A percentile compares a stretch with the other conserved stretches of the same genome.
phyloP scores from a whole-genome alignment of 1,284 basidiomycete genomes.

The Wallemia mellicola region DNA sequence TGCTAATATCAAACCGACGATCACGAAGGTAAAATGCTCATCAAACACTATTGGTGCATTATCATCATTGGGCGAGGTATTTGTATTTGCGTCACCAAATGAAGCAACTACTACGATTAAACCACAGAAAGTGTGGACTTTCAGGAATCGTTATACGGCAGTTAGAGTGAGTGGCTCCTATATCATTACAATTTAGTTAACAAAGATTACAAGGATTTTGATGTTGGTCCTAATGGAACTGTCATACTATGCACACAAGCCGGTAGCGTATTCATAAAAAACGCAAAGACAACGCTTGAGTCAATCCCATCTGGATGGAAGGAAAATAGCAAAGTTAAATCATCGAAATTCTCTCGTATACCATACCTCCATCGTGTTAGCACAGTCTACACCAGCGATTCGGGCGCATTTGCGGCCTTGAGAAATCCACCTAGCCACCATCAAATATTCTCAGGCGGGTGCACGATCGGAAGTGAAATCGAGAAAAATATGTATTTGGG shows the following conservation, averaged over 20 bases:
- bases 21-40: slow-evolving; percentile 49
- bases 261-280: slow-evolving; percentile 69
- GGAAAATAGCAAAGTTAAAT: slow-evolving; percentile 20
- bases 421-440: slow-evolving; percentile 36
- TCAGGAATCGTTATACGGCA: slow-evolving; percentile 57
- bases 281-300: slow-evolving; percentile 18
- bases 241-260: slow-evolving; percentile 79
- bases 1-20: slow-evolving; percentile 31
- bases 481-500: slow-evolving; percentile 7
- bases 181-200: background rate
- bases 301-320: slow-evolving; percentile 1
- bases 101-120: slow-evolving; percentile 24
- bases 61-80: slow-evolving; percentile 66
- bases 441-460: slow-evolving; percentile 29
- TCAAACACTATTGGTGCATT: slow-evolving; percentile 62
- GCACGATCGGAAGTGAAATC: slow-evolving; percentile 35
- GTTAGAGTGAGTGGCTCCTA: slow-evolving; percentile 26
- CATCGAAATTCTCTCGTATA: slow-evolving; percentile 52
- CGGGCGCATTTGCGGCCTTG: slow-evolving; percentile 66
- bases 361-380: slow-evolving; percentile 58
- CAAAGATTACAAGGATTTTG: slow-evolving; percentile 33
- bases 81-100: slow-evolving; percentile 36
- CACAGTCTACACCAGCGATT: slow-evolving; percentile 55
- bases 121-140: slow-evolving; percentile 70
- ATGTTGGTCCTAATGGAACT: slow-evolving; percentile 57